These are phyloP conservation scores for Usnea hakonensis DNA, from an alignment of 495 filamentous ascomycete species.

Conservation along the genomic window DNA sequence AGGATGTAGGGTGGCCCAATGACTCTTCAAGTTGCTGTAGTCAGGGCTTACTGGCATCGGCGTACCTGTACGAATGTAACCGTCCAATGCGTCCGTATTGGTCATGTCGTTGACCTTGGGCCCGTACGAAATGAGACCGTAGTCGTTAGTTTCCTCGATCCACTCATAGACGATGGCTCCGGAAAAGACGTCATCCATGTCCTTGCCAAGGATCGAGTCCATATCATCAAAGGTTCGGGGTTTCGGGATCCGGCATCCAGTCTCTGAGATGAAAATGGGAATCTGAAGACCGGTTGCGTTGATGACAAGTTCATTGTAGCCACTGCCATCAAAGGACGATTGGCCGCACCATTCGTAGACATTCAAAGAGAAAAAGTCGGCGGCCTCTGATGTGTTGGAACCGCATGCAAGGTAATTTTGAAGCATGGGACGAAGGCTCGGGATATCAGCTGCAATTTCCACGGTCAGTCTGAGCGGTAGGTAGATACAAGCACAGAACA, in stretches of 20 bases:
- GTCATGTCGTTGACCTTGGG: constrained; percentile 39
- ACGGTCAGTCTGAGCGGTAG: constrained; percentile 6
- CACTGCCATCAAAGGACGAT: constrained; percentile 55
- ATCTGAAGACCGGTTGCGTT: constrained; percentile 55
- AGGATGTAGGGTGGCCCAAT: constrained; percentile 68
- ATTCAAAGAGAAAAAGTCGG: constrained; percentile 82
- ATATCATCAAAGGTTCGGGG: constrained; percentile 75
- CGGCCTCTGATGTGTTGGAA: constrained; percentile 53
- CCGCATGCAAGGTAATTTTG: constrained; percentile 84
- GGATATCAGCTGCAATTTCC: constrained; percentile 55
- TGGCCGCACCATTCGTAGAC: constrained; percentile 83
- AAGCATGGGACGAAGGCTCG: constrained; percentile 70
- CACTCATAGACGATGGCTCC: constrained; percentile 85
- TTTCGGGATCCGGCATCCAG: constrained; percentile 59
- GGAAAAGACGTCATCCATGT: constrained; percentile 72
- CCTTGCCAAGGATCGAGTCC: constrained; percentile 59
- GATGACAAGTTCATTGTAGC: constrained; percentile 58
- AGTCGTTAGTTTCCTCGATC: constrained; percentile 79
- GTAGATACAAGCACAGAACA: background rate
- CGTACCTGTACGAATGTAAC: constrained; percentile 61
- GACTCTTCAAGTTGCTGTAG: constrained; percentile 65
- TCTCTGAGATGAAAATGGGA: constrained; percentile 82
- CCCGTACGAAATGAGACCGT: constrained; percentile 78
- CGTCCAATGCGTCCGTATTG: constrained; percentile 48
- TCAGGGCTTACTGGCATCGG: constrained; percentile 69